phyloP scores from a whole-genome alignment of 257 asterid species.

The Plantago elongata region DNA sequence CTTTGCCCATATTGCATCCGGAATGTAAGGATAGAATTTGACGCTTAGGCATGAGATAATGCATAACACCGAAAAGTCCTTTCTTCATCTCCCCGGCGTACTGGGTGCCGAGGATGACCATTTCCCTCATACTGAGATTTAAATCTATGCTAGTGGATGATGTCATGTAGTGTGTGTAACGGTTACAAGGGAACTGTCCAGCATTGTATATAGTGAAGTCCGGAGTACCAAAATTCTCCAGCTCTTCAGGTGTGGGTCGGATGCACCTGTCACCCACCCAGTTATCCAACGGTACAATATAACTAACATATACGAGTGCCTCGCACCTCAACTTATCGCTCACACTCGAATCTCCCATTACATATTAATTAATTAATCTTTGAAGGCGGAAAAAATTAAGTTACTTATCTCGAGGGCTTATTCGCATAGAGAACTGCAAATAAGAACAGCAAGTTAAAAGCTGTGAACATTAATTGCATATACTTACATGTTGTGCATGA shows the following conservation, averaged over 20 bases:
- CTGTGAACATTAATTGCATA: background rate
- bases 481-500: conserved; percentile 56
- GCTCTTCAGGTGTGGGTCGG: conserved; percentile 99
- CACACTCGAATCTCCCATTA: background rate
- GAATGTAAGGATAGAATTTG: conserved; percentile 92
- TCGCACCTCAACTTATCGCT: conserved; percentile 16
- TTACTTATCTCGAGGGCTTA: conserved; percentile 39
- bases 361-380: background rate
- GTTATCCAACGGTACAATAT: conserved; percentile 39
- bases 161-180: conserved; percentile 99
- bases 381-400: conserved; percentile 7
- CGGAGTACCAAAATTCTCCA: conserved; percentile 95
- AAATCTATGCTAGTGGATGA: conserved; percentile 98
- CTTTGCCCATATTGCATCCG: conserved; percentile 98
- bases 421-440: conserved; percentile 35
- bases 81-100: conserved; percentile 99
- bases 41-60: conserved; percentile 98
- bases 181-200: conserved; percentile 98
- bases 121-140: conserved; percentile 81
- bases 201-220: conserved; percentile 99
- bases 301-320: conserved; percentile 20
- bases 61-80: conserved; percentile 96
- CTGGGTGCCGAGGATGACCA: conserved; percentile 99
- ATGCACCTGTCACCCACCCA: conserved; percentile 95
- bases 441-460: conserved; percentile 13